phyloP scores from a whole-genome alignment of 208 protist genomes.

The Crithidia fasciculata region DNA sequence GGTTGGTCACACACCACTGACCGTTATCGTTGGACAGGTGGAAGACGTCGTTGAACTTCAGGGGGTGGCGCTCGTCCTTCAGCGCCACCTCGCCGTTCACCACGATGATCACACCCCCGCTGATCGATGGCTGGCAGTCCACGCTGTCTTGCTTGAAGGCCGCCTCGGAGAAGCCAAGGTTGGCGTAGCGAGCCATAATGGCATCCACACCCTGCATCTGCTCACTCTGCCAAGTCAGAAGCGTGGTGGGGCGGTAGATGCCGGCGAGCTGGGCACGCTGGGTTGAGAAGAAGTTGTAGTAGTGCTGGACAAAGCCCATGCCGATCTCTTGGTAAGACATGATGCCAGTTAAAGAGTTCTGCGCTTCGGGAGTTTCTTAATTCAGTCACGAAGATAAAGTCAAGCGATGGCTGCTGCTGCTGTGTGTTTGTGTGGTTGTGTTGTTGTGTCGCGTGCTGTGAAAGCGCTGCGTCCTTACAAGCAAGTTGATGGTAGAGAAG shows the following conservation, averaged over 20 bases:
- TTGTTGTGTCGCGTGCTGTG: not conserved
- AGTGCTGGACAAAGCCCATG: slow-evolving; percentile 77
- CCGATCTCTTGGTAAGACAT: slow-evolving; percentile 86
- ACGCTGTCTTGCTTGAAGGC: slow-evolving; percentile 82
- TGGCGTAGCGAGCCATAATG: slow-evolving; percentile 85
- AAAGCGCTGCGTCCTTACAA: slow-evolving; percentile 3
- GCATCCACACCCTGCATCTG: slow-evolving; percentile 83
- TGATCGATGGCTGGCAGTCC: slow-evolving; percentile 84
- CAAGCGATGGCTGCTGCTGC: no score
- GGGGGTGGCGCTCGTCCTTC: slow-evolving; percentile 78
- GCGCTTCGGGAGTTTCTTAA: not conserved
- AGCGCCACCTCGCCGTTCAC: slow-evolving; percentile 86
- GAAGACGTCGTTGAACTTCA: slow-evolving; percentile 92
- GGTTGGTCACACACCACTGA: slow-evolving; percentile 90
- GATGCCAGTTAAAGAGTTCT: not conserved
- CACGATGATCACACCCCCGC: slow-evolving; percentile 76
- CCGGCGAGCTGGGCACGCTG: slow-evolving; percentile 68
- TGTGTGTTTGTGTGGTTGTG: not conserved
- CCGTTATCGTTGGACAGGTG: slow-evolving; percentile 72
- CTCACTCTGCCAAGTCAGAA: slow-evolving; percentile 89
- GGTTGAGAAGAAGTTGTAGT: slow-evolving; percentile 85
- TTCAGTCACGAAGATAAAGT: no score
- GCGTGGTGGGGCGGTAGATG: slow-evolving; percentile 78
- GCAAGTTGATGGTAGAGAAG: slow-evolving; percentile 11
- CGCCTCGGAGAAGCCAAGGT: slow-evolving; percentile 75